These are phyloP conservation scores for Acer saccharum DNA, from an alignment of 345 rosid species.

Conservation along the genomic window DNA sequence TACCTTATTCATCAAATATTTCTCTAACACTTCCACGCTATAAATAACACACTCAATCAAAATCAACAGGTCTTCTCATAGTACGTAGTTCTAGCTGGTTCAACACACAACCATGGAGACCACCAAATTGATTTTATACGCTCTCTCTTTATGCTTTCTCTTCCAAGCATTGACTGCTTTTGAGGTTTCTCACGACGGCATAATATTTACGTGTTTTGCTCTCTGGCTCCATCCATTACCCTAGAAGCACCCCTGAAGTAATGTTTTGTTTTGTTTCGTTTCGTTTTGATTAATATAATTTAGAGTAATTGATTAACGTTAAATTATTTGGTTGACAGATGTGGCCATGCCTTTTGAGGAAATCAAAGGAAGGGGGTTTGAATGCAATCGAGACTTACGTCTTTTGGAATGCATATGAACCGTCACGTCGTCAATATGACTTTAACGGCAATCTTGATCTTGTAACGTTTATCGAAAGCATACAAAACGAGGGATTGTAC, in stretches of 20 bases:
- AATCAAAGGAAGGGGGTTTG: constrained; percentile 68
- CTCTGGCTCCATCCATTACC: constrained; percentile 72
- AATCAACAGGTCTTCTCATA: too few species aligned
- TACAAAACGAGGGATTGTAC: constrained; percentile 50
- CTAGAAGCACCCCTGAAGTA: constrained; percentile 64
- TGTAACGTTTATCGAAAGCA: constrained; percentile 56
- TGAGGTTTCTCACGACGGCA: constrained; percentile 41
- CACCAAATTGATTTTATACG: background rate
- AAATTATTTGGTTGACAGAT: constrained; percentile 32
- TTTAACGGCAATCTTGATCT: constrained; percentile 54
- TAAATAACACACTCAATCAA: too few species aligned
- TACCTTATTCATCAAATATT: too few species aligned
- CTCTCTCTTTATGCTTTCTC: background rate
- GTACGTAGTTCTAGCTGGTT: too few species aligned
- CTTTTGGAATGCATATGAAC: constrained; percentile 70
- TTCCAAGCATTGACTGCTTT: constrained; percentile 10
- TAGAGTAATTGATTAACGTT: background rate
- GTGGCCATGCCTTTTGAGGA: constrained; percentile 66
- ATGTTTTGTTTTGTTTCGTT: background rate
- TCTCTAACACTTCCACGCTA: too few species aligned
- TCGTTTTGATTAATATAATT: too few species aligned
- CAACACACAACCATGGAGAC: background rate
- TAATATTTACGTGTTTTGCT: too few species aligned
- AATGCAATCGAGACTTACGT: constrained; percentile 64
- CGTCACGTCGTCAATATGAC: constrained; percentile 52